Evolutionary conservation across 305 asterid genomes (phyloP).

Genomic region (Vinca major): DNA sequence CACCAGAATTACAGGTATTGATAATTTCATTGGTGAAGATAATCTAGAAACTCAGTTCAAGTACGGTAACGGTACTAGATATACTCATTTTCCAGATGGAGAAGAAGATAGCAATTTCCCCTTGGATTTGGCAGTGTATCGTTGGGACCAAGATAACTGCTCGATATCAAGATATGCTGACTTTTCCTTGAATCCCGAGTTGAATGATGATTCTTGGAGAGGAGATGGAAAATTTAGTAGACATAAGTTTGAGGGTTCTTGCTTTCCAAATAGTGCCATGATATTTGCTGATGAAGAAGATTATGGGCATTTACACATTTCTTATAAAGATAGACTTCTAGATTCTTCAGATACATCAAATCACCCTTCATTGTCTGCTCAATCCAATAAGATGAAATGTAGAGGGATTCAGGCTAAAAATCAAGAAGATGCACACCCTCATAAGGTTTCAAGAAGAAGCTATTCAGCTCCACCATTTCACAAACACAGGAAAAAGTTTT

Average conservation of each 20-base stretch:
- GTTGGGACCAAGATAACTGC: slow-evolving; percentile 31
- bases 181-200: slow-evolving; percentile 24
- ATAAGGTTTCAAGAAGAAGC: slow-evolving; percentile 41
- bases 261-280: slow-evolving; percentile 31
- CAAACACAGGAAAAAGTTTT: slow-evolving; percentile 48
- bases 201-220: slow-evolving; percentile 20
- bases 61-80: slow-evolving; percentile 18
- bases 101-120: slow-evolving; percentile 22
- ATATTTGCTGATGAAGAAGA: slow-evolving; percentile 28
- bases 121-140: slow-evolving; percentile 17
- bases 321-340: slow-evolving; percentile 27
- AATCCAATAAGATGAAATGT: slow-evolving; percentile 19
- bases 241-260: slow-evolving; percentile 23
- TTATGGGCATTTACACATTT: slow-evolving; percentile 22
- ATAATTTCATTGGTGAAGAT: slow-evolving; percentile 24
- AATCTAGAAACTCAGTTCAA: slow-evolving; percentile 22
- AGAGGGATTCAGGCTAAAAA: slow-evolving; percentile 22
- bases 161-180: slow-evolving; percentile 21
- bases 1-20: slow-evolving; percentile 25
- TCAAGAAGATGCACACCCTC: slow-evolving; percentile 19
- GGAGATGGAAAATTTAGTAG: slow-evolving; percentile 21
- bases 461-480: slow-evolving; percentile 86
- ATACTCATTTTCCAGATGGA: slow-evolving; percentile 25
- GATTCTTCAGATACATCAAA: slow-evolving; percentile 21
- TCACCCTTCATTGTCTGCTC: slow-evolving; percentile 14